Evolutionary conservation across 768 basidiomycete species (phyloP).

Genomic region (Leucosporidium scottii): DNA sequence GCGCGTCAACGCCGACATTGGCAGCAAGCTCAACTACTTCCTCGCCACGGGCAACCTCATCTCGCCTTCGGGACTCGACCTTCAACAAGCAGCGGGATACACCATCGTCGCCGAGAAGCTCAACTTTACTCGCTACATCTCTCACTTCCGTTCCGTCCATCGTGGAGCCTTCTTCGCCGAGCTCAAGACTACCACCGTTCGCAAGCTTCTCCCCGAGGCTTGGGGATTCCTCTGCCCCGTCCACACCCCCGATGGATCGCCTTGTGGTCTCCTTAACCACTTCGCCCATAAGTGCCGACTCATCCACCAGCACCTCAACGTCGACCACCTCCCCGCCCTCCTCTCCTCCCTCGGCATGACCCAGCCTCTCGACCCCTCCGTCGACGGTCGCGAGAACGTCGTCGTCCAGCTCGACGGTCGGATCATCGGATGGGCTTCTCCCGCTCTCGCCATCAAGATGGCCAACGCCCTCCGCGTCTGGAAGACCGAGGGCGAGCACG

Average conservation of each 20-base stretch:
- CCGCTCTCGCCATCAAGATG: conserved; percentile 63
- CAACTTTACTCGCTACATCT: conserved; percentile 97
- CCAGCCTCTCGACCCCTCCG: conserved; percentile 66
- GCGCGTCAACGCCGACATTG: conserved; percentile 85
- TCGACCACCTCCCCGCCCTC: conserved; percentile 67
- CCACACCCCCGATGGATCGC: conserved; percentile 95
- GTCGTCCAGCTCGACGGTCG: conserved; percentile 92
- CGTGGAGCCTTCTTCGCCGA: conserved; percentile 99
- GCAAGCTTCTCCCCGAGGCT: conserved; percentile 91
- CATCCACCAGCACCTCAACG: conserved; percentile 60
- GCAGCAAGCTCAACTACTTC: conserved; percentile 82
- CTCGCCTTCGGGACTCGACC: conserved; percentile 87
- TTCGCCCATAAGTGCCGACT: conserved; percentile 89
- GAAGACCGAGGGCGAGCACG: conserved; percentile 81
- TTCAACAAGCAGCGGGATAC: conserved; percentile 97
- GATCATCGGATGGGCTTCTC: conserved; percentile 86
- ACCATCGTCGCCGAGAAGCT: conserved; percentile 98
- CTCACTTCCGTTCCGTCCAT: conserved; percentile 96
- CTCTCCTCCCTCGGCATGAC: conserved; percentile 90
- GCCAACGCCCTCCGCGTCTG: conserved; percentile 80
- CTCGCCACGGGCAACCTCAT: conserved; percentile 93
- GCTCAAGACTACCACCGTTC: conserved; percentile 93
- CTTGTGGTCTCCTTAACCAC: conserved; percentile 96
- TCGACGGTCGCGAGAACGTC: conserved; percentile 73
- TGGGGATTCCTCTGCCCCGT: conserved; percentile 99